A percentile compares a stretch with the other conserved stretches of the same genome.
These are phyloP conservation scores for Rhizoctonia solani DNA, from an alignment of 1,284 basidiomycete species.

Conservation along the genomic window DNA sequence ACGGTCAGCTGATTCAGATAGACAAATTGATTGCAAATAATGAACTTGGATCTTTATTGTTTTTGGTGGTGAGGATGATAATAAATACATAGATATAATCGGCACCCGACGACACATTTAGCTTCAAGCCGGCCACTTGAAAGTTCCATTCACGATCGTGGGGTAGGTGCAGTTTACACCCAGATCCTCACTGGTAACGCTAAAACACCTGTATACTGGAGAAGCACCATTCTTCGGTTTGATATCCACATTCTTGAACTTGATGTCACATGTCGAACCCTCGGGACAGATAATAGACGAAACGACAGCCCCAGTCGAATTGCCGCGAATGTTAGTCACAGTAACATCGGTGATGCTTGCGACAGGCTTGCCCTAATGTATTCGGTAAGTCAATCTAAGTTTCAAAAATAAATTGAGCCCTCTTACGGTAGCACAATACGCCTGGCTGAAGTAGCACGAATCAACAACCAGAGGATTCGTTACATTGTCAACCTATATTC, in stretches of 20 bases:
- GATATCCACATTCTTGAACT: conserved; percentile 23
- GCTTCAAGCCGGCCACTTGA: conserved; percentile 11
- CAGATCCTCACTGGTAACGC: conserved; percentile 7
- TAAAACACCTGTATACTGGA: conserved; percentile 1
- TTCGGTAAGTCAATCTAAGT: not conserved
- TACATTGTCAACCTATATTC: not conserved
- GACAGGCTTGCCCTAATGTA: conserved; percentile 1
- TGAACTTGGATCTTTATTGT: not conserved
- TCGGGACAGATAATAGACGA: conserved; percentile 22
- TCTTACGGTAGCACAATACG: conserved; percentile 10
- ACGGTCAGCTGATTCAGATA: no score
- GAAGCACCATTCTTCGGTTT: not conserved
- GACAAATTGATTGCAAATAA: not conserved
- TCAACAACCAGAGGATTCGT: conserved; percentile 10
- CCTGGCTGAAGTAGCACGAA: conserved; percentile 19
- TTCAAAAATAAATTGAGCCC: not conserved
- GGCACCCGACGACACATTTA: not conserved
- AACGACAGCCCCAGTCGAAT: not conserved
- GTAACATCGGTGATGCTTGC: conserved; percentile 27
- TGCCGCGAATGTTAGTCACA: conserved; percentile 11
- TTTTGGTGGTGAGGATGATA: not conserved
- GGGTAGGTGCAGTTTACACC: conserved; percentile 19
- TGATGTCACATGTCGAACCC: conserved; percentile 17
- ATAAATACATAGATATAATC: not conserved
- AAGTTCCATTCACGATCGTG: conserved; percentile 7